Percentiles rank a stretch among this genome's conserved stretches.
These are phyloP conservation scores for Haplosporangium gracile DNA, from an alignment of 192 early-diverging fungal species.

Conservation along the genomic window DNA sequence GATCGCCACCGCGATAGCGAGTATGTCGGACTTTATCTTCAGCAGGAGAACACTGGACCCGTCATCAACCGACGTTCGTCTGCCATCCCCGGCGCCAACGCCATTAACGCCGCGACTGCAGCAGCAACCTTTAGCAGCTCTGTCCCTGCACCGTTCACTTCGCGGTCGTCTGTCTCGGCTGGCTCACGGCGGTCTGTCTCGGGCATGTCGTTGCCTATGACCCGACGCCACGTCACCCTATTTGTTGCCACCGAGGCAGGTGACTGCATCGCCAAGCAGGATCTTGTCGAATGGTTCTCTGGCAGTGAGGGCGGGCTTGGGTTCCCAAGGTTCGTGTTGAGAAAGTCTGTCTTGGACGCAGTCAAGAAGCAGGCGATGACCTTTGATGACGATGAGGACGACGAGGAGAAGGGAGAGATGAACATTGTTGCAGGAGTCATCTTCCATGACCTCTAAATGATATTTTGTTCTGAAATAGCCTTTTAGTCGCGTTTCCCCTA, in stretches of 20 bases:
- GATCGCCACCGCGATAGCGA: constrained; percentile 53
- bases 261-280: constrained; percentile 47
- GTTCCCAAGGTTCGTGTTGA: constrained; percentile 40
- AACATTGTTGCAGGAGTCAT: constrained; percentile 49
- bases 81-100: not conserved
- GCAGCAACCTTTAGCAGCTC: constrained; percentile 14
- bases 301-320: constrained; percentile 52
- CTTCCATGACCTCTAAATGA: constrained; percentile 38
- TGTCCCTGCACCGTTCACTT: constrained; percentile 15
- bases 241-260: constrained; percentile 46
- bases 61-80: constrained; percentile 20
- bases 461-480: not conserved
- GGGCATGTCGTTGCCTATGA: constrained; percentile 24
- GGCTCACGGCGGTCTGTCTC: constrained; percentile 37
- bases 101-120: not conserved
- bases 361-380: constrained; percentile 10
- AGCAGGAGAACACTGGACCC: constrained; percentile 32
- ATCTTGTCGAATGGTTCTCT: constrained; percentile 52
- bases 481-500: not conserved
- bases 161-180: constrained; percentile 35
- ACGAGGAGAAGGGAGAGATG: constrained; percentile 10
- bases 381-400: constrained; percentile 39
- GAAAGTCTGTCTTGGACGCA: constrained; percentile 46
- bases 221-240: constrained; percentile 49
- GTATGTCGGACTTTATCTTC: constrained; percentile 47